These are phyloP conservation scores for Venturia nashicola DNA, from an alignment of 2,329 filamentous ascomycete species.

Conservation along the genomic window DNA sequence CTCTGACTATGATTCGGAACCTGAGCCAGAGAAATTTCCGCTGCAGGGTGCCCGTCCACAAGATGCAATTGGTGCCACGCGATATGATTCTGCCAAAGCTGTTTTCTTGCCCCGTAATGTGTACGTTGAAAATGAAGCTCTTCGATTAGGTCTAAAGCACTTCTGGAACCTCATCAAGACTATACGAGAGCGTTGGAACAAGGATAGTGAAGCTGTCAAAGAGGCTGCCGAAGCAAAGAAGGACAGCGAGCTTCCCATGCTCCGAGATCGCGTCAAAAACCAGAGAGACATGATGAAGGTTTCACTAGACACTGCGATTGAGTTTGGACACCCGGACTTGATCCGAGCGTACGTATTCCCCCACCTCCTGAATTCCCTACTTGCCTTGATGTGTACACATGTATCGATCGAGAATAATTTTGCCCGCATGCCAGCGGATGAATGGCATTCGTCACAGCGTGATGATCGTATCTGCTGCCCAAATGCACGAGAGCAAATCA, in stretches of 20 bases:
- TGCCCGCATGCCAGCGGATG: not conserved
- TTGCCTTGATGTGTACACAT: slow-evolving; percentile 5
- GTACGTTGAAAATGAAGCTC: slow-evolving; percentile 35
- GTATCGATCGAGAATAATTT: slow-evolving; percentile 7
- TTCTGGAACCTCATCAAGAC: slow-evolving; percentile 48
- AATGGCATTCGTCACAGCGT: not conserved
- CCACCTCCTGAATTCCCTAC: not conserved
- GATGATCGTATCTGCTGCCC: not conserved
- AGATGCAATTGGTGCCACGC: slow-evolving; percentile 38
- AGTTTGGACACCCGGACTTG: slow-evolving; percentile 34
- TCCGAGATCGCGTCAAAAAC: slow-evolving; percentile 44
- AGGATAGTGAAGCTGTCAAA: slow-evolving; percentile 41
- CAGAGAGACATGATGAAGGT: slow-evolving; percentile 46
- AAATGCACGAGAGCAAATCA: not conserved
- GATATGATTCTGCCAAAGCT: slow-evolving; percentile 49
- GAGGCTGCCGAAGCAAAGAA: slow-evolving; percentile 46
- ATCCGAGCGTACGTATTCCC: slow-evolving; percentile 26
- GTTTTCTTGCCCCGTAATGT: slow-evolving; percentile 47
- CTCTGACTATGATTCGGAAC: slow-evolving; percentile 39
- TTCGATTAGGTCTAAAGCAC: slow-evolving; percentile 41
- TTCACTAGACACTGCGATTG: slow-evolving; percentile 32
- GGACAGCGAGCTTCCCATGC: slow-evolving; percentile 37
- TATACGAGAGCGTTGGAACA: slow-evolving; percentile 50
- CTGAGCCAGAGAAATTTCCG: slow-evolving; percentile 42
- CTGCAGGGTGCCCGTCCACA: slow-evolving; percentile 39